A percentile compares a stretch with the other conserved stretches of the same genome.
Conservation (phyloP, 306 rosid species). For the Medicago truncatula region DNA sequence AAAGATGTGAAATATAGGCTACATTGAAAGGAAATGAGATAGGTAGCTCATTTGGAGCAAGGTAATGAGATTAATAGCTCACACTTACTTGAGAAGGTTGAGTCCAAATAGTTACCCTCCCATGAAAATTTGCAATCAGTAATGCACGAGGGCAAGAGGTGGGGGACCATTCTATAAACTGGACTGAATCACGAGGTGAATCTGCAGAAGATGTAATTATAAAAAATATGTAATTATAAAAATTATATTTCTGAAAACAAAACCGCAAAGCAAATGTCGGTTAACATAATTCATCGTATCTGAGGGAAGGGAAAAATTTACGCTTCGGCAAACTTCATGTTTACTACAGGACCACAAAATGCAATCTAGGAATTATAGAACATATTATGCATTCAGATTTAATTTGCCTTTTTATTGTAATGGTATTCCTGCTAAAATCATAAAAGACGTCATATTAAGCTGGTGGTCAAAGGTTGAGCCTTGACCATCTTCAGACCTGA, state of each 20-base stretch:
- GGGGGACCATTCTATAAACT: conserved; percentile 99
- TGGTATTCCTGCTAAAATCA: conserved; percentile 5
- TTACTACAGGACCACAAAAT: conserved; percentile 17
- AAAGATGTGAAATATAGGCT: conserved; percentile 19
- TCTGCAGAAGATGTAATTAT: conserved; percentile 61
- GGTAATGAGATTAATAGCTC: conserved; percentile 21
- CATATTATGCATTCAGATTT: conserved; percentile 13
- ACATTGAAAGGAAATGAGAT: conserved; percentile 6
- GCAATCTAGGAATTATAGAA: conserved; percentile 5
- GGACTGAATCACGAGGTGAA: conserved; percentile 99
- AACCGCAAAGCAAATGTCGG: background rate
- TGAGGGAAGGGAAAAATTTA: conserved; percentile 13
- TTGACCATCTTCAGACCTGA: background rate
- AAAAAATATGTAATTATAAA: conserved; percentile 33
- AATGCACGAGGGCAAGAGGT: conserved; percentile 85
- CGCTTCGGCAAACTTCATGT: background rate
- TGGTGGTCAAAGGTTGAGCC: background rate
- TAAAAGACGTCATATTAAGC: conserved; percentile 1
- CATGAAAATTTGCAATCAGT: conserved; percentile 92
- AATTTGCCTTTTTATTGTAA: background rate
- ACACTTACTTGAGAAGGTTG: conserved; percentile 90
- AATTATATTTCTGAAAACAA: background rate
- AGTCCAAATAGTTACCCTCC: conserved; percentile 98
- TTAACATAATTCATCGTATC: conserved; percentile 22
- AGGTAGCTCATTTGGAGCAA: background rate